A percentile compares a stretch with the other conserved stretches of the same genome.
Evolutionary conservation across 2,329 filamentous ascomycete species (phyloP).

Genomic region (Neofusicoccum sp.): DNA sequence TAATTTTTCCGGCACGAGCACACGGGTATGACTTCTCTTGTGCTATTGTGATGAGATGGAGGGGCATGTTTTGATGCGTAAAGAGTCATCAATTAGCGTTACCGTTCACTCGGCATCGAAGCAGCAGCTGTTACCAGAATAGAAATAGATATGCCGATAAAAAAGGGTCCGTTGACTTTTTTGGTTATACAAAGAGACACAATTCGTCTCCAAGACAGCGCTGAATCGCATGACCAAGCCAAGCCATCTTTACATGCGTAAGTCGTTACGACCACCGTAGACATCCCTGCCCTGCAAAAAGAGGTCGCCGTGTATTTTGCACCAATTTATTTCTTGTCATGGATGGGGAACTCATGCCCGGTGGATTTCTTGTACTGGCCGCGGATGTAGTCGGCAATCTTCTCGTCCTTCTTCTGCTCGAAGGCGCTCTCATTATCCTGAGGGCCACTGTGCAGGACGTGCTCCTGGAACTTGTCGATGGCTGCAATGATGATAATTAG

Average conservation of each 20-base stretch:
- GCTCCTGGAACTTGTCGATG: constrained; percentile 18
- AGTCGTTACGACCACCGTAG: neutral
- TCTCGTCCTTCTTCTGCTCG: constrained; percentile 15
- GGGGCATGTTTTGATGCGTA: too few relatives aligned
- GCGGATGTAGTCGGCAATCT: constrained; percentile 13
- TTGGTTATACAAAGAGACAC: neutral
- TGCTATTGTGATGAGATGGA: too few relatives aligned
- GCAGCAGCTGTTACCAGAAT: too few relatives aligned
- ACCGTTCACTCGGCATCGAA: too few relatives aligned
- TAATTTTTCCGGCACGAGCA: too few relatives aligned
- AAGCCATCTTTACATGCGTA: neutral
- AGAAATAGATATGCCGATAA: neutral
- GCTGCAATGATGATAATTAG: constrained; percentile 16
- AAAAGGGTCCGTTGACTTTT: neutral
- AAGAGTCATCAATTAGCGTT: too few relatives aligned
- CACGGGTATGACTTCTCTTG: too few relatives aligned
- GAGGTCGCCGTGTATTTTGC: neutral
- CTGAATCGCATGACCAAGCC: neutral
- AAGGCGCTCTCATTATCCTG: constrained; percentile 14
- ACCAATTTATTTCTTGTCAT: constrained; percentile 10
- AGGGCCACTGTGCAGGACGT: constrained; percentile 5
- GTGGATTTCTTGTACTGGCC: constrained; percentile 12
- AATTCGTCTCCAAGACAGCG: neutral
- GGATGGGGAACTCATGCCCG: constrained; percentile 14
- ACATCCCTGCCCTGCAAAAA: neutral